Conservation (phyloP, 495 filamentous ascomycete genomes). For the Aspergillus avenaceus region DNA sequence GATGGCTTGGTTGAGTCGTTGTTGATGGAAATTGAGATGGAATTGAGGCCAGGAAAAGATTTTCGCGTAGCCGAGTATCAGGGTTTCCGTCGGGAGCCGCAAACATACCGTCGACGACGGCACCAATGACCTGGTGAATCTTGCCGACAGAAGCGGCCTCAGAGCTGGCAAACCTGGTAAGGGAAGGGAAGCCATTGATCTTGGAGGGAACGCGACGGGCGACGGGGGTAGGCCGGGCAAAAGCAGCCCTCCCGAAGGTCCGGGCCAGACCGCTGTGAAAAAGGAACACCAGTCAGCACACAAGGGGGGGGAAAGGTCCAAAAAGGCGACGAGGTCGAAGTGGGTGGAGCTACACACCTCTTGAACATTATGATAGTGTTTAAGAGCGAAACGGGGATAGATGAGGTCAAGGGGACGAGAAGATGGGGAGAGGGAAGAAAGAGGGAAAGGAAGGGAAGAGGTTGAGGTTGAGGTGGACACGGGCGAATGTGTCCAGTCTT, state of each 20-base stretch:
- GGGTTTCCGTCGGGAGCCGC: conserved; percentile 21
- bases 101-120: conserved; percentile 64
- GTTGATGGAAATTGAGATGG: conserved; percentile 34
- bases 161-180: conserved; percentile 69
- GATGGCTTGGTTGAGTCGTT: conserved; percentile 26
- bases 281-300: conserved; percentile 28
- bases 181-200: conserved; percentile 54
- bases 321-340: conserved; percentile 35
- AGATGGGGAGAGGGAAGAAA: conserved; percentile 33
- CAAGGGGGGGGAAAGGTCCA: conserved; percentile 38
- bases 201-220: conserved; percentile 65
- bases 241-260: conserved; percentile 70
- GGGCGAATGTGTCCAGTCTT: conserved; percentile 29
- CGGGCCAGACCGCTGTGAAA: conserved; percentile 69
- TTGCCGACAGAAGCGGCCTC: conserved; percentile 64
- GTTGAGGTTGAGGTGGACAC: conserved; percentile 41
- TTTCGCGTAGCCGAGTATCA: conserved; percentile 37
- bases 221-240: conserved; percentile 63
- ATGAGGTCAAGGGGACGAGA: conserved; percentile 28
- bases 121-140: conserved; percentile 81
- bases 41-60: conserved; percentile 39
- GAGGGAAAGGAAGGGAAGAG: conserved; percentile 39
- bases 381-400: conserved; percentile 43
- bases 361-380: conserved; percentile 75
- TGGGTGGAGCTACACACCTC: conserved; percentile 59